phyloP scores from a whole-genome alignment of 2,329 filamentous ascomycete species.

The Aulographum hederae region DNA sequence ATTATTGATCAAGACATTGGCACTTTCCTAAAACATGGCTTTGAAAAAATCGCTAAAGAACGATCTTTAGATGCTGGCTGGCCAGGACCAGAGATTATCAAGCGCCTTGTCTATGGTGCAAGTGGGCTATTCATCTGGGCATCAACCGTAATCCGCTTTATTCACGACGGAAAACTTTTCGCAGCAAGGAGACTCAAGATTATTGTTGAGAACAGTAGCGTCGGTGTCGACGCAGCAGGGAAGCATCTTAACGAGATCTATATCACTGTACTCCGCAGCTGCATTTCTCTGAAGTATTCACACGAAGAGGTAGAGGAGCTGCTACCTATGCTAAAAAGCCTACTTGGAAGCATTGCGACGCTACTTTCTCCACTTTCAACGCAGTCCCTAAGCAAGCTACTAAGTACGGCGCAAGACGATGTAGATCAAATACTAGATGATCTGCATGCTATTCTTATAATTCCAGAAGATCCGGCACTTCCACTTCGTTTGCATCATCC shows the following conservation, averaged over 20 bases:
- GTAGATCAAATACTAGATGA: conserved; percentile 5
- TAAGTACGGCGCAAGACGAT: conserved; percentile 4
- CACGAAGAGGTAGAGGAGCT: conserved; percentile 8
- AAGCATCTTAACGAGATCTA: conserved; percentile 11
- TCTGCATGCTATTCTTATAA: conserved; percentile 8
- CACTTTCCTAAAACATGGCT: conserved; percentile 1
- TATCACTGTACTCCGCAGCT: conserved; percentile 7
- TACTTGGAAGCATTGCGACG: conserved; percentile 7
- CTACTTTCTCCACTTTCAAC: conserved; percentile 6
- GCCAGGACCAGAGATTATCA: conserved; percentile 6
- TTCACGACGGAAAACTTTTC: conserved; percentile 9
- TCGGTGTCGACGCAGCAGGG: no score
- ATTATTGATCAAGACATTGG: conserved; percentile 1
- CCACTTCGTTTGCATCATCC: conserved; percentile 8
- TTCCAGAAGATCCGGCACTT: conserved; percentile 2
- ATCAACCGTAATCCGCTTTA: conserved; percentile 13
- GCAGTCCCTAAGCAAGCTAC: conserved; percentile 5
- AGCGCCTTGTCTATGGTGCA: conserved; percentile 13
- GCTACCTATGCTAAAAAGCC: conserved; percentile 6
- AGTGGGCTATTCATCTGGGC: conserved; percentile 19
- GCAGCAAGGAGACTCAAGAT: conserved; percentile 9
- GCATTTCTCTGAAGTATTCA: conserved; percentile 4
- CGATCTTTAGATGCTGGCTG: not conserved
- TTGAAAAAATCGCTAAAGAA: not conserved
- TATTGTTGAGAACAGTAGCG: conserved; percentile 8